phyloP scores from a whole-genome alignment of 176 grass and related monocot species.

The Phoenix dactylifera region DNA sequence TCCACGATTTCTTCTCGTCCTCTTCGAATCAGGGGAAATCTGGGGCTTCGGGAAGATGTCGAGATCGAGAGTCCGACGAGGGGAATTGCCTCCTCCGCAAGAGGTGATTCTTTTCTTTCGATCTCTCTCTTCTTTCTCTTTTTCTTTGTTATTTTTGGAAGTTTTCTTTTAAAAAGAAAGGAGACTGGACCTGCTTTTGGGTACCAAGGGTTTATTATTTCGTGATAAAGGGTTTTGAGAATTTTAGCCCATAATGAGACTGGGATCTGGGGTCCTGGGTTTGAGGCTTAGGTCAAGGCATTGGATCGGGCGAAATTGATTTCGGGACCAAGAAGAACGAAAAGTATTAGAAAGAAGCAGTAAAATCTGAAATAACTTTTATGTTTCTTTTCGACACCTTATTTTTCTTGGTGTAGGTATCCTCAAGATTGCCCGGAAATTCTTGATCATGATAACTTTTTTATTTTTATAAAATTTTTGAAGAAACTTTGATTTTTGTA shows the following conservation, averaged over 20 bases:
- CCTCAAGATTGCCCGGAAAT: too few species aligned
- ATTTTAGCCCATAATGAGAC: neutral
- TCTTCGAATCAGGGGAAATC: too few species aligned
- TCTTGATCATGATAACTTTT: too few species aligned
- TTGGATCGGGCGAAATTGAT: neutral
- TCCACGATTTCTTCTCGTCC: too few species aligned
- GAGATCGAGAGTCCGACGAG: neutral
- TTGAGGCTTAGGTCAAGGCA: neutral
- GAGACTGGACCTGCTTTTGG: too few species aligned
- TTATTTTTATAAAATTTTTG: too few species aligned
- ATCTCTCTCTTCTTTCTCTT: neutral
- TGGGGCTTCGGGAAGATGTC: neutral
- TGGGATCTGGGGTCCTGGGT: neutral
- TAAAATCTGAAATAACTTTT: neutral
- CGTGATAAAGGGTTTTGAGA: neutral
- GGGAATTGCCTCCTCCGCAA: constrained; percentile 1
- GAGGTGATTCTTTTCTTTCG: neutral
- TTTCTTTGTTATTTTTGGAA: neutral
- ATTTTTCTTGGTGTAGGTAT: too few species aligned
- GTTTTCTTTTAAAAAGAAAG: neutral
- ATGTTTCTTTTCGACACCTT: too few species aligned
- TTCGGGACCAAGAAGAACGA: neutral
- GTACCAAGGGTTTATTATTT: neutral
- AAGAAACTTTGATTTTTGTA: neutral
- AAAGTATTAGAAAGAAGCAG: neutral